Conservation (phyloP, 768 basidiomycete species). For the Naganishia vaughanmartiniae region DNA sequence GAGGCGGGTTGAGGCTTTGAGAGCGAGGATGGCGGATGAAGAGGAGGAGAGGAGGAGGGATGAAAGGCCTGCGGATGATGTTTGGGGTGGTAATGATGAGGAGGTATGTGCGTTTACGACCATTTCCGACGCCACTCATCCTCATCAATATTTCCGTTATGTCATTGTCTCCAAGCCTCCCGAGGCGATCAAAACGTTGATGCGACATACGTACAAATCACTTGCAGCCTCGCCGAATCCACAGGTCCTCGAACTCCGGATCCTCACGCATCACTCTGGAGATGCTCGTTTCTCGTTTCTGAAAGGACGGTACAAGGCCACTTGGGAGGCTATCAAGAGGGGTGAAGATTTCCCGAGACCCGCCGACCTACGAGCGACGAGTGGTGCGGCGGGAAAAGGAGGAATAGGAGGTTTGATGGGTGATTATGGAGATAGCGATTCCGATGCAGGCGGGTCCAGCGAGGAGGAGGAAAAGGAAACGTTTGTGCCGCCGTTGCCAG, state of each 20-base stretch:
- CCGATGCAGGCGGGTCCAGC: not conserved
- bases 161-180: conserved; percentile 12
- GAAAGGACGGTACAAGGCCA: conserved; percentile 67
- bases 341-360: conserved; percentile 46
- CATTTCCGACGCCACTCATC: too few relatives aligned
- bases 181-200: conserved; percentile 67
- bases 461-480: conserved; percentile 12
- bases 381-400: conserved; percentile 31
- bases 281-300: conserved; percentile 79
- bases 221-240: conserved; percentile 70
- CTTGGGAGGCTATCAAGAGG: conserved; percentile 62
- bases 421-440: conserved; percentile 57
- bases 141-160: too few relatives aligned
- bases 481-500: not conserved
- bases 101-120: conserved; percentile 56
- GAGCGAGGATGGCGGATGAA: conserved; percentile 1
- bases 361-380: conserved; percentile 37
- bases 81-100: conserved; percentile 70
- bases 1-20: conserved; percentile 65
- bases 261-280: conserved; percentile 76
- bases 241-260: conserved; percentile 79
- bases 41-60: conserved; percentile 13
- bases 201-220: conserved; percentile 71
- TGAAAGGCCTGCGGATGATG: conserved; percentile 53
- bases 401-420: conserved; percentile 37